Base-by-base conservation (phyloP, 2,329 filamentous ascomycete species). In the Aspergillus calidoustus region DNA sequence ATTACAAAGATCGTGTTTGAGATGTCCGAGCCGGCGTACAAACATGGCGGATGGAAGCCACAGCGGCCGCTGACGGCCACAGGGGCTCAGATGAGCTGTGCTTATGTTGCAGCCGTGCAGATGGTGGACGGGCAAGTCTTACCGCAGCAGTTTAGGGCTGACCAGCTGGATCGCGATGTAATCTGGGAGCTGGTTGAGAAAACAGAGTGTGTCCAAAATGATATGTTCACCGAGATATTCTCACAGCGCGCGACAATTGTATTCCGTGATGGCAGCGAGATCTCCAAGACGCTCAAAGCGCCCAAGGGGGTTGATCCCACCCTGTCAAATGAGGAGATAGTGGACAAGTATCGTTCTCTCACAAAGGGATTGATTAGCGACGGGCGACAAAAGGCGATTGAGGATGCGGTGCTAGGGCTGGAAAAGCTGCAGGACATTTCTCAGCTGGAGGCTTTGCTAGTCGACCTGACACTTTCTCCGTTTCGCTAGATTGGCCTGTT, bases 81-180 rank as follows among this genome's bases (percentile, higher is more conserved):
- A 3, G 60, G 60, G 7, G 56, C 56, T 4, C 60, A 62, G 52
- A 62, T 62, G 60, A 57, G 58, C 30, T 53, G 52, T 28, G 56
- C 60, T n/a, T 59, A 59, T 23, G 57, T 53, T 7, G 60, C 47
- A 7, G 56, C 56, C 2, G 34, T 57, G 34, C 60, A 62, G 46
- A 11, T 62, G n/a, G 23, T 62, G 3, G 50, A 62, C 8, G 50
- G 51, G 17, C 51, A 62, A 34, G 60, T 62, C 6, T 41, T 51
- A 9, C 38, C 50, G 6, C 44, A 58, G 15, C 52, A 62, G 41
- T 62, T 59, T 23, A 25, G 25, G 1, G 23, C 46, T 38, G 28
- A 15, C 1, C 28, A 25, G 23, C n/a, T 59, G 15, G 50, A 62
- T 13, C 55, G 52, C 4, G 56, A 59, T 41, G 51, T 30, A 23